These are phyloP conservation scores for Asterionellopsis glacialis DNA, from an alignment of 108 stramenopile species.

Conservation along the genomic window DNA sequence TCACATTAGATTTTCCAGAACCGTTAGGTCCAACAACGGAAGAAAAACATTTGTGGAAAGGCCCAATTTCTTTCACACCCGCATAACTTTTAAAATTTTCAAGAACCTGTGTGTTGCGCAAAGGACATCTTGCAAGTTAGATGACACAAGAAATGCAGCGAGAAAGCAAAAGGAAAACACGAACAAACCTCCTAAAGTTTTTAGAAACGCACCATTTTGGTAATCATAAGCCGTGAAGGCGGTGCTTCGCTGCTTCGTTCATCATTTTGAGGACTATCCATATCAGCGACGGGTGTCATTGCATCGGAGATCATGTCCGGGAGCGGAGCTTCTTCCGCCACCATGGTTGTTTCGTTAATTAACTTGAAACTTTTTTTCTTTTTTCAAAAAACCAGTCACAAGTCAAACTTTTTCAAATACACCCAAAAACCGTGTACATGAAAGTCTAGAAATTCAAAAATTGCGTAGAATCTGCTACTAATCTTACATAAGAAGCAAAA, in stretches of 20 bases:
- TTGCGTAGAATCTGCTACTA: too few relatives aligned
- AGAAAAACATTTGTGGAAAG: conserved; percentile 93
- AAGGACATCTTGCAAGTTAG: neutral
- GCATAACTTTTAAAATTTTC: conserved; percentile 99
- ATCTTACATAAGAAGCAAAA: too few relatives aligned
- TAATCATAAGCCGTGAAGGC: conserved; percentile 87
- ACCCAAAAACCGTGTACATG: too few relatives aligned
- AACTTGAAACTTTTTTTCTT: too few relatives aligned
- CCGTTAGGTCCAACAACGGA: conserved; percentile 95
- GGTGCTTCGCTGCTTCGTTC: conserved; percentile 10
- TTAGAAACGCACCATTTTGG: conserved; percentile 76
- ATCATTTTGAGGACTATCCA: too few relatives aligned
- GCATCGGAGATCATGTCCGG: too few relatives aligned
- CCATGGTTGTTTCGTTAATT: too few relatives aligned
- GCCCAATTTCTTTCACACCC: conserved; percentile 81
- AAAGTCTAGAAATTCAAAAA: too few relatives aligned
- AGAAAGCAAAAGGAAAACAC: neutral
- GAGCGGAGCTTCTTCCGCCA: too few relatives aligned
- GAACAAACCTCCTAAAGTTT: neutral
- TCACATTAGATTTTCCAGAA: conserved; percentile 97
- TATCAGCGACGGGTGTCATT: too few relatives aligned
- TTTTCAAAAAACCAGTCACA: too few relatives aligned
- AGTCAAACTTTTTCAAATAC: too few relatives aligned
- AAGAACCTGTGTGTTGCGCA: conserved; percentile 51
- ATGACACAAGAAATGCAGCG: neutral